Conservation (phyloP, 2,329 filamentous ascomycete genomes). For the Aspergillus floridensis region DNA sequence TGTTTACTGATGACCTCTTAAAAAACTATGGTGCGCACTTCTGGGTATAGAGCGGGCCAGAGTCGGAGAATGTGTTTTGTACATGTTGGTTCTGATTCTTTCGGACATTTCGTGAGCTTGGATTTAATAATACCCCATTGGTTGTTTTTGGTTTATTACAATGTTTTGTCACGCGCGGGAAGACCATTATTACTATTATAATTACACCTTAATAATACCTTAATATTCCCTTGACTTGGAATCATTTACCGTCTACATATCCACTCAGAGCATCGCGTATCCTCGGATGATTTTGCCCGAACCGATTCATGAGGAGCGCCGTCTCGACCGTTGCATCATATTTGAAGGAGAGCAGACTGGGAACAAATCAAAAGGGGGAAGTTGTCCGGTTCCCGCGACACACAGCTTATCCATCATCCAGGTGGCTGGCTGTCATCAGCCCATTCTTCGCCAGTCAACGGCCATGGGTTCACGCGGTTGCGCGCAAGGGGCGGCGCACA, state of each 20-base stretch:
- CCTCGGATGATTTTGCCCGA: not conserved
- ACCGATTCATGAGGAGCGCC: not conserved
- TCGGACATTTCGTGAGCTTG: constrained; percentile 12
- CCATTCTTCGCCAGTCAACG: constrained; percentile 1
- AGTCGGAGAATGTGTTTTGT: constrained; percentile 11
- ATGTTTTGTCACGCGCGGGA: not conserved
- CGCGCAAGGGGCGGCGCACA: constrained; percentile 11
- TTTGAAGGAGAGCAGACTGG: not conserved
- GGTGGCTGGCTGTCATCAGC: constrained; percentile 19
- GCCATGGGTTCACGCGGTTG: constrained; percentile 12
- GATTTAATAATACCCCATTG: constrained; percentile 25
- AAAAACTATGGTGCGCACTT: constrained; percentile 2
- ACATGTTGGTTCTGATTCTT: constrained; percentile 12
- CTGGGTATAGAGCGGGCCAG: constrained; percentile 15
- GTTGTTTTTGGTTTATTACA: constrained; percentile 7
- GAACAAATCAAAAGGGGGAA: not conserved
- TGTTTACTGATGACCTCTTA: not conserved
- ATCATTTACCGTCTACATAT: not conserved
- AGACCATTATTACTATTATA: constrained; percentile 1
- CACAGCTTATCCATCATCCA: constrained; percentile 10
- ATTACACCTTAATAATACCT: constrained; percentile 4
- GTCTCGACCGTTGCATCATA: not conserved
- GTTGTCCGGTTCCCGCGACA: not conserved
- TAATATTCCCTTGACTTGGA: not conserved
- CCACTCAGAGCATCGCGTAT: not conserved